phyloP scores from a whole-genome alignment of 208 protist genomes.

The Trichomonas tenax region DNA sequence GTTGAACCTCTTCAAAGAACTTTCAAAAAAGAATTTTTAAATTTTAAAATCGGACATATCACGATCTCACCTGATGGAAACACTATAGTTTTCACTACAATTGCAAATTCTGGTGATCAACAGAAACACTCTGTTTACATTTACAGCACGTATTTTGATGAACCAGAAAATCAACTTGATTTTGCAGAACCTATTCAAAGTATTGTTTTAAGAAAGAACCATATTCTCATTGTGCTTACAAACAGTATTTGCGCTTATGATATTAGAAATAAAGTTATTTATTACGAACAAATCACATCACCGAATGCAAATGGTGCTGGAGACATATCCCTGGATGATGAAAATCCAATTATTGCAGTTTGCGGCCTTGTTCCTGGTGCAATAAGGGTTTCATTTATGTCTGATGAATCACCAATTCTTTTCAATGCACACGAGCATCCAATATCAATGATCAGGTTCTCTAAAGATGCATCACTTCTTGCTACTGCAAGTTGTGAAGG shows the following conservation, averaged over 20 bases:
- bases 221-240: background rate
- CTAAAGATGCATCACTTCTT: background rate
- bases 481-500: background rate
- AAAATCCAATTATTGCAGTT: background rate
- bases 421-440: background rate
- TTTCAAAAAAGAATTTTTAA: conserved; percentile 20
- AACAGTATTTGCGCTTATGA: background rate
- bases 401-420: background rate
- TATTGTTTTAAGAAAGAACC: background rate
- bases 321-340: background rate
- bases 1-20: background rate
- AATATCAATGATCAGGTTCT: background rate
- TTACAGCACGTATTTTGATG: background rate
- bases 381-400: background rate
- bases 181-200: background rate
- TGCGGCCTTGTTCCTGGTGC: background rate
- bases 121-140: background rate
- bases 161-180: background rate
- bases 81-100: background rate
- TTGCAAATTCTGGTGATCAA: background rate
- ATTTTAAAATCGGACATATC: background rate
- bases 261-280: background rate
- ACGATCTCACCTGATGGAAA: background rate
- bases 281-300: background rate
- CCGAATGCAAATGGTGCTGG: background rate